These are phyloP conservation scores for Flaveria trinervia DNA, from an alignment of 129 eudicot genomes.

Conservation along the genomic window DNA sequence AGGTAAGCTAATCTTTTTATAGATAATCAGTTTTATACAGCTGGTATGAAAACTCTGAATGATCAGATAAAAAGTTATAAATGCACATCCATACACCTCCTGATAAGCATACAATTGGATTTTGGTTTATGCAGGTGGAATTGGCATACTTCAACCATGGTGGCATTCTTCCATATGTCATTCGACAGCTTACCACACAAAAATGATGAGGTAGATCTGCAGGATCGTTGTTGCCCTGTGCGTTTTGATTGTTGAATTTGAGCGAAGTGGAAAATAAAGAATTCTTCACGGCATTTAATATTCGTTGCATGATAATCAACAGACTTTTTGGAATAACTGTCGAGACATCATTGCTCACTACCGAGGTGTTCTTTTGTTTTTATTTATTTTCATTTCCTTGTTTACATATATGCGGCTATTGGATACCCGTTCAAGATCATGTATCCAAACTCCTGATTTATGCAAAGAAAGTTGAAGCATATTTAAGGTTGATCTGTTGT, in stretches of 20 bases:
- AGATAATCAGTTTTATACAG: neutral
- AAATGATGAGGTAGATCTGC: slow-evolving; percentile 24
- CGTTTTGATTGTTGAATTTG: slow-evolving; percentile 16
- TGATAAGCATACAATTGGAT: neutral
- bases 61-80: neutral
- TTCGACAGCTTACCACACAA: slow-evolving; percentile 53
- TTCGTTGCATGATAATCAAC: neutral
- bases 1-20: slow-evolving; percentile 41
- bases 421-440: neutral
- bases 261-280: slow-evolving; percentile 27
- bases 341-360: neutral
- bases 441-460: slow-evolving; percentile 18
- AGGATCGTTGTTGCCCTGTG: neutral
- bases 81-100: neutral
- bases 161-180: slow-evolving; percentile 70
- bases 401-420: slow-evolving; percentile 25
- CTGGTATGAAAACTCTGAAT: neutral
- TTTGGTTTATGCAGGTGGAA: slow-evolving; percentile 52
- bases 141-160: slow-evolving; percentile 74
- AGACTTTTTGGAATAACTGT: neutral
- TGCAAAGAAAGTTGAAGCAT: slow-evolving; percentile 10
- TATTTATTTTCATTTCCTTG: slow-evolving; percentile 16
- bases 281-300: neutral
- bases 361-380: slow-evolving; percentile 7
- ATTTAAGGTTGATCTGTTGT: neutral